phyloP scores from a whole-genome alignment of 768 basidiomycete genomes.

The Cystofilobasidium bisporidii region DNA sequence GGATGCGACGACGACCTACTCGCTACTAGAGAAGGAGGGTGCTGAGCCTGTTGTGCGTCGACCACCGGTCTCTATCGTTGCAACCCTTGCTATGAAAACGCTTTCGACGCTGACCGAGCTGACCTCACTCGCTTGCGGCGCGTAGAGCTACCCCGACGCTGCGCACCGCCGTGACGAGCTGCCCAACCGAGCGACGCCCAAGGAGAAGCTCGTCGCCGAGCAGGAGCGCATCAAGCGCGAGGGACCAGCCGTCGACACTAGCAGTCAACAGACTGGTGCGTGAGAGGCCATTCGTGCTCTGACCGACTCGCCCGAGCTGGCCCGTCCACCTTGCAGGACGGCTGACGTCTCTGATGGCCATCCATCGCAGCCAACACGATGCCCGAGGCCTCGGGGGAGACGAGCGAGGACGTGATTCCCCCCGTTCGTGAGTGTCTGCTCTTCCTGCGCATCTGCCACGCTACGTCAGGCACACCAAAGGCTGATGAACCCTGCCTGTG shows the following conservation, averaged over 20 bases:
- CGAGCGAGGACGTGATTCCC: not conserved
- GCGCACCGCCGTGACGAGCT: constrained; percentile 2
- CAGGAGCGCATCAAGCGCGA: not conserved
- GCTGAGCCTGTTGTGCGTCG: not conserved
- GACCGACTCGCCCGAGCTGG: not conserved
- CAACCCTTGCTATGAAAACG: no score
- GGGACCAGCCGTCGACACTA: not conserved
- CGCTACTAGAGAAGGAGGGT: not conserved
- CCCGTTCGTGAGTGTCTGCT: constrained; percentile 1
- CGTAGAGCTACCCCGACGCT: constrained; percentile 1
- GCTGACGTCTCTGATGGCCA: not conserved
- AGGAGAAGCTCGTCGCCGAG: not conserved
- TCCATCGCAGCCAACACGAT: not conserved
- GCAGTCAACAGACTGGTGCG: not conserved
- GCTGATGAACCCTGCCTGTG: not conserved
- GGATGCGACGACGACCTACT: not conserved
- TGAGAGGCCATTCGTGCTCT: not conserved
- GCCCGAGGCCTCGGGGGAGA: not conserved
- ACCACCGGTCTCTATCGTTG: no score
- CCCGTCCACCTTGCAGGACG: not conserved
- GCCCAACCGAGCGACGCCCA: not conserved
- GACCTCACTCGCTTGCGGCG: no score
- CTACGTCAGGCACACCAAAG: no score
- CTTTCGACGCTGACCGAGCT: not conserved
- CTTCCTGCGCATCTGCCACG: no score